Percentiles rank a stretch among this genome's conserved stretches.
Evolutionary conservation across 2,329 filamentous ascomycete genomes (phyloP).

Genomic region (Botrytis aclada): DNA sequence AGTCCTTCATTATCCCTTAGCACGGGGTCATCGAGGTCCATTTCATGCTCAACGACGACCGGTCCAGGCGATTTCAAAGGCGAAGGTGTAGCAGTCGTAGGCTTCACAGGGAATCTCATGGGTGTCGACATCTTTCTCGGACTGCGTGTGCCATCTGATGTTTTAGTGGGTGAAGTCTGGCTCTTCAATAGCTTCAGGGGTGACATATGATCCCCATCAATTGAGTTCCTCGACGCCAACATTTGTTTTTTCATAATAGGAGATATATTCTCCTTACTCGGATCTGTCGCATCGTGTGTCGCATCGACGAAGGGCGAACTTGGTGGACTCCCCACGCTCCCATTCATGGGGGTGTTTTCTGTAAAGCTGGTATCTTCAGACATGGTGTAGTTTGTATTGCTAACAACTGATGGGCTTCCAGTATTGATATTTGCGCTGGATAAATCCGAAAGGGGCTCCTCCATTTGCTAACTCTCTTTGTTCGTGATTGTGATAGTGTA

Average conservation of each 20-base stretch:
- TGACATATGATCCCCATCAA: constrained; percentile 30
- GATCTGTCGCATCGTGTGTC: constrained; percentile 27
- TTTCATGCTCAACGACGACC: constrained; percentile 25
- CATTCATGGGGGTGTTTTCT: constrained; percentile 25
- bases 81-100: constrained; percentile 36
- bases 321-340: constrained; percentile 31
- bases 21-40: constrained; percentile 47
- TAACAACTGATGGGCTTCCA: constrained; percentile 22
- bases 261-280: constrained; percentile 32
- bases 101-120: constrained; percentile 60
- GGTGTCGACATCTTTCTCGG: constrained; percentile 49
- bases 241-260: constrained; percentile 31
- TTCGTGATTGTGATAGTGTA: constrained; percentile 3
- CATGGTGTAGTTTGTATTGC: constrained; percentile 22
- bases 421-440: constrained; percentile 19
- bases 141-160: constrained; percentile 36
- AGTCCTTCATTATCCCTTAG: constrained; percentile 55
- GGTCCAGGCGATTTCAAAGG: constrained; percentile 37
- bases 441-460: constrained; percentile 20
- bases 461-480: constrained; percentile 18
- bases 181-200: constrained; percentile 36
- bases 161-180: constrained; percentile 29
- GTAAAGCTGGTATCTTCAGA: constrained; percentile 33
- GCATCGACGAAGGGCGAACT: constrained; percentile 36
- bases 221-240: constrained; percentile 29